Evolutionary conservation across 257 asterid species (phyloP).

Genomic region (Solanum gandarillasii): DNA sequence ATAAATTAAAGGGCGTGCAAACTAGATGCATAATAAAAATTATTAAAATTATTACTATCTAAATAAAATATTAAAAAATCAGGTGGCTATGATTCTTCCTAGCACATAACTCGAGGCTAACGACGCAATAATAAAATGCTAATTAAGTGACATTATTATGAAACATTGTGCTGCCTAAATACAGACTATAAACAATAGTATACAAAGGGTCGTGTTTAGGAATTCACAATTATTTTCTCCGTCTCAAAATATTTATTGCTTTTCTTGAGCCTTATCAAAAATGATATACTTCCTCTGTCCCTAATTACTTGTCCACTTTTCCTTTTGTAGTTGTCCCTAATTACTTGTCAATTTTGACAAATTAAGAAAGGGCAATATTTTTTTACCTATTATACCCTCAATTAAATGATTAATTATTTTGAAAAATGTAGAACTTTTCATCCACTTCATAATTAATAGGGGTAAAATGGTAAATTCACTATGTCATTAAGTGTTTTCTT

Average conservation of each 20-base stretch:
- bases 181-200: background rate
- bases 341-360: too few relatives aligned
- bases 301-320: too few relatives aligned
- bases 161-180: background rate
- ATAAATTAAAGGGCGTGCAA: background rate
- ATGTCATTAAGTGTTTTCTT: too few relatives aligned
- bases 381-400: too few relatives aligned
- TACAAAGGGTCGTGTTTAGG: background rate
- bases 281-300: too few relatives aligned
- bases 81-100: background rate
- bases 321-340: too few relatives aligned
- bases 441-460: too few relatives aligned
- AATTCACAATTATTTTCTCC: background rate
- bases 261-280: background rate
- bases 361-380: too few relatives aligned
- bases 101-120: constrained; percentile 12
- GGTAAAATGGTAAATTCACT: too few relatives aligned
- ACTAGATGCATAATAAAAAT: background rate
- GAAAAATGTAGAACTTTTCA: too few relatives aligned
- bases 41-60: background rate
- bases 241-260: background rate
- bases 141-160: background rate
- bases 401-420: too few relatives aligned
- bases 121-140: background rate
- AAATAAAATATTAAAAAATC: background rate